Conservation (phyloP, 306 rosid genomes). For the Gastrolobium bilobum region DNA sequence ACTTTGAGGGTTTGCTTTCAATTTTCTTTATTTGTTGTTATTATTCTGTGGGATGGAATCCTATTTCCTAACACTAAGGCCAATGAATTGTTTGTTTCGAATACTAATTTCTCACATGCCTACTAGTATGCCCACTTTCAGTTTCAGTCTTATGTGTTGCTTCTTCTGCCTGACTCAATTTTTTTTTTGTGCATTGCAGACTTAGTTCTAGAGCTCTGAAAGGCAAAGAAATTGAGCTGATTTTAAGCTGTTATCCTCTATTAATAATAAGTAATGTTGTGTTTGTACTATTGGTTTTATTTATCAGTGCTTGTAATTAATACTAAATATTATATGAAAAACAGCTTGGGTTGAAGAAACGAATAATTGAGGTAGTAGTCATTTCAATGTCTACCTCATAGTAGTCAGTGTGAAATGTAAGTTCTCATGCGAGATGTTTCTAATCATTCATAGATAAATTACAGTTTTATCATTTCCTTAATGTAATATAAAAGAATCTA, state of each 20-base stretch:
- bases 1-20: too few relatives aligned
- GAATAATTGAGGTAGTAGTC: slow-evolving; percentile 62
- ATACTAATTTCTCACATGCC: not conserved
- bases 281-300: slow-evolving; percentile 34
- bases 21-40: too few relatives aligned
- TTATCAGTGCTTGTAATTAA: slow-evolving; percentile 24
- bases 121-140: not conserved
- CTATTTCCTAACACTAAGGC: too few relatives aligned
- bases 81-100: not conserved
- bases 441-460: too few relatives aligned
- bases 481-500: too few relatives aligned
- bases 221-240: slow-evolving; percentile 44
- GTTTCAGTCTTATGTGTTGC: not conserved
- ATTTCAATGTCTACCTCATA: slow-evolving; percentile 49
- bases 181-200: slow-evolving; percentile 58
- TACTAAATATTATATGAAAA: slow-evolving; percentile 23
- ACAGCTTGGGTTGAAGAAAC: slow-evolving; percentile 41
- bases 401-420: slow-evolving; percentile 55
- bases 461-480: too few relatives aligned
- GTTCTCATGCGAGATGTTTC: too few relatives aligned
- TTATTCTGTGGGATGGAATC: too few relatives aligned
- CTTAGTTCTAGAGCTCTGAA: slow-evolving; percentile 87
- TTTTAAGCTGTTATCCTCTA: slow-evolving; percentile 34
- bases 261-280: slow-evolving; percentile 45
- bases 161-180: slow-evolving; percentile 35